Evolutionary conservation across 306 rosid genomes (phyloP), one percentile per base, ranked within the genome.

Genomic region (Quercus berberidifolia): DNA sequence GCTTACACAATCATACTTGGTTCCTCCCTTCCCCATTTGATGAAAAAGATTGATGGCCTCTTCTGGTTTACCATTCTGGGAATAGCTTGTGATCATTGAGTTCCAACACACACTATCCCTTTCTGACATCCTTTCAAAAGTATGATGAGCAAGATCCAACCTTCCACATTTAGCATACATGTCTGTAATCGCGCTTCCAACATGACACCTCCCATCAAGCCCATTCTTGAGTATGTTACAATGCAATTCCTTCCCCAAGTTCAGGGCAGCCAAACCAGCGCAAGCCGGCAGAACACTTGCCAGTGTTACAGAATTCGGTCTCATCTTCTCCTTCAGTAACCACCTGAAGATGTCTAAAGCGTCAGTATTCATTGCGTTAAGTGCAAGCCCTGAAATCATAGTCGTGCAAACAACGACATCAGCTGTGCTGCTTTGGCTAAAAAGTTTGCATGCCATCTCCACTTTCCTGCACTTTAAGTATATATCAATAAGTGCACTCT

Each of bases 91-190:
- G 73, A 90, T 88, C 92, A 92, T 89, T n/a, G 90, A 83, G 83
- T 91, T 92, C 97, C 94, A 92, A 80, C 91, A 92, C n/a, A 92
- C 83, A 75, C 86, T 84, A 86, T 92, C 97, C 81, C 83, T 89
- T 79, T 81, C 86, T 4, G 88, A 65, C 89, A 82, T 82, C 84
- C 91, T 75, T 56, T 80, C 71, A 70, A 92, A 88, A 79, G 76
- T 82, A 43, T 46, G 82, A 84, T 75, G 80, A 57, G 93, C 90
- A 81, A 92, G 96, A 81, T 91, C 92, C 75, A 92, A 55, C 74
- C 92, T 88, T 84, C 94, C 97, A 86, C 89, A 89, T 80, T 93
- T 93, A 72, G 97, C 91, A 78, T 93, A 93, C 97, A 93, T 89
- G 71, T 87, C 88, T 64, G 86, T 86, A 80, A 93, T 82, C 69